Percentiles rank a stretch among this genome's conserved stretches.
Evolutionary conservation across 2,329 filamentous ascomycete species (phyloP).

Genomic region (Fusarium tricinctum): DNA sequence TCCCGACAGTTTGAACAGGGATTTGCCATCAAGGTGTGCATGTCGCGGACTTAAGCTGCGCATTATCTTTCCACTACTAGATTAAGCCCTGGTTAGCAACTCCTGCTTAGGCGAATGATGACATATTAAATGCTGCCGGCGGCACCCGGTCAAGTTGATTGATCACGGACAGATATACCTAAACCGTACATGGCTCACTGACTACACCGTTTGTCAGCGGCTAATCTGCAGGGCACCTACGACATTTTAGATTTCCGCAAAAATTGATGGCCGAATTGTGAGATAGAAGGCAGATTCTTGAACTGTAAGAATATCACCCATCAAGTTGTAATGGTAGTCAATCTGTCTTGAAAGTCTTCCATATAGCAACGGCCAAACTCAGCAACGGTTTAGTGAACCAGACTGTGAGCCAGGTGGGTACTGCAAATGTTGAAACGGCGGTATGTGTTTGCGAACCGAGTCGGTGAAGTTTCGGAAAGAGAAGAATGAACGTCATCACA

Average conservation of each 20-base stretch:
- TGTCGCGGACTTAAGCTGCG: slow-evolving; percentile 40
- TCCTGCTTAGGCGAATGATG: slow-evolving; percentile 24
- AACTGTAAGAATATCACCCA: neutral
- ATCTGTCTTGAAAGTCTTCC: neutral
- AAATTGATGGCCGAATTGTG: neutral
- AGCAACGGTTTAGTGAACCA: neutral
- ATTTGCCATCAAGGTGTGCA: slow-evolving; percentile 43
- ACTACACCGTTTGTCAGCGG: slow-evolving; percentile 47
- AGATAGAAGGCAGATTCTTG: neutral
- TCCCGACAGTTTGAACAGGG: slow-evolving; percentile 46
- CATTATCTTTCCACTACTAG: slow-evolving; percentile 42
- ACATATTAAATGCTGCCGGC: slow-evolving; percentile 42
- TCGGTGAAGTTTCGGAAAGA: slow-evolving; percentile 51
- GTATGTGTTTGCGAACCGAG: slow-evolving; percentile 37
- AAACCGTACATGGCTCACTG: slow-evolving; percentile 40
- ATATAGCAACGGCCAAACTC: neutral
- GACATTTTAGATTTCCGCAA: slow-evolving; percentile 8
- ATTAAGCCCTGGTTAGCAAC: slow-evolving; percentile 35
- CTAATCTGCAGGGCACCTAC: slow-evolving; percentile 11
- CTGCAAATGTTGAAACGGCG: slow-evolving; percentile 25
- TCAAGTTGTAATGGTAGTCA: neutral
- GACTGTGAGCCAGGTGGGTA: slow-evolving; percentile 25
- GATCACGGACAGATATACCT: slow-evolving; percentile 41
- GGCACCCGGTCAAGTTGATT: slow-evolving; percentile 43
- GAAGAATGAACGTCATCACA: slow-evolving; percentile 41